Conservation (phyloP, 495 filamentous ascomycete species). For the Pyronema omphalodes region DNA sequence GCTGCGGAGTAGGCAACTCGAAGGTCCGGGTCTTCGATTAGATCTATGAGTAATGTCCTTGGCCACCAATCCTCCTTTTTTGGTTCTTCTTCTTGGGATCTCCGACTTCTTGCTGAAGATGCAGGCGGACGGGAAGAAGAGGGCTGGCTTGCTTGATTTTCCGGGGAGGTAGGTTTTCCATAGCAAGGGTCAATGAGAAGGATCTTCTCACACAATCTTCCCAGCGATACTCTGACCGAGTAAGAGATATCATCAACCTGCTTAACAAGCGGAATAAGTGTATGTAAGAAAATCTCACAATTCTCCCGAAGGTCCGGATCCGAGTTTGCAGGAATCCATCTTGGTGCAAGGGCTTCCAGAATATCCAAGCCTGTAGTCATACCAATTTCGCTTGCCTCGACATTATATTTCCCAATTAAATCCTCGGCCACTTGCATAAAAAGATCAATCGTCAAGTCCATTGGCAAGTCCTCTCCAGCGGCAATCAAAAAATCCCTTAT, state of each 20-base stretch:
- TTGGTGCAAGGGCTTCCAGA: conserved; percentile 41
- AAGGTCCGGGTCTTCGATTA: conserved; percentile 48
- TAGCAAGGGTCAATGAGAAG: conserved; percentile 46
- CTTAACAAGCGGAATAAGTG: conserved; percentile 44
- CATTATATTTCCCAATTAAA: conserved; percentile 43
- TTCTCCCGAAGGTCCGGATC: conserved; percentile 31
- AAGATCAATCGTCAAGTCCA: conserved; percentile 28
- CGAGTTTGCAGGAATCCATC: conserved; percentile 44
- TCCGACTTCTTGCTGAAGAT: too few relatives aligned
- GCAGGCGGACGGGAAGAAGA: too few relatives aligned
- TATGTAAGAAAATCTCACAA: conserved; percentile 61
- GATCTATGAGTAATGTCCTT: conserved; percentile 50
- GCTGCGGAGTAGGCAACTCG: conserved; percentile 60
- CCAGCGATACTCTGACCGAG: conserved; percentile 44
- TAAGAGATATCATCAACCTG: conserved; percentile 39
- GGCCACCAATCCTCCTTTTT: too few relatives aligned
- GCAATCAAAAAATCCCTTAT: conserved; percentile 24
- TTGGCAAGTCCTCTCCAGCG: conserved; percentile 22
- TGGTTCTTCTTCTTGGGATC: too few relatives aligned
- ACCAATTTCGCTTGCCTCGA: conserved; percentile 60
- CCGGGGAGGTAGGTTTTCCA: conserved; percentile 22
- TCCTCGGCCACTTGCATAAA: conserved; percentile 37
- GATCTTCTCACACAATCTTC: conserved; percentile 46
- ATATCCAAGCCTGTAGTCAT: conserved; percentile 49
- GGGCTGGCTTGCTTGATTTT: too few relatives aligned